Base-by-base conservation (phyloP, 108 stramenopile genomes). In the Seminavis robusta region DNA sequence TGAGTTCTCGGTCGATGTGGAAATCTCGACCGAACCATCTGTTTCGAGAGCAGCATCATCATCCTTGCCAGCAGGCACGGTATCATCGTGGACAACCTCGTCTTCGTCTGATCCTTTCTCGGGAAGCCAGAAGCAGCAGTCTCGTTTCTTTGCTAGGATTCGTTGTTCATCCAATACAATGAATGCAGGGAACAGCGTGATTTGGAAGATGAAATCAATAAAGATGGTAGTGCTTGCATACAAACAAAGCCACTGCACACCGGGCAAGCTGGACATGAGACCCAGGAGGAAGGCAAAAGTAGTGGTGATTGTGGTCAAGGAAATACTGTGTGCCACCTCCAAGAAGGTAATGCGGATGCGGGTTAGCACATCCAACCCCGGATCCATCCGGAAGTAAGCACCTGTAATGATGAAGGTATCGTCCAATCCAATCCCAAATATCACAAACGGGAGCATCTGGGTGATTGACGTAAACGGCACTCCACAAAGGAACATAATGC, bases 271-370 rank as follows among this genome's bases (percentile, higher is more conserved):
- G 9, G 36, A 37, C 11, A 11, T 37, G 11, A 37, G 11, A 11
- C 36, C 36, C 11, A 37, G n/a, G 8, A 24, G 16, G 53, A 76
- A 76, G 7, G 71, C 75, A 9, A 40, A 11, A 16, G 63, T 54
- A 49, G 72, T 55, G 17, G 71, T 76, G 13, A 73, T 4, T 10
- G 71, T 69, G 0, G 75, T 76, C 45, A 65, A 41, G 23, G 31
- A 20, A 59, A 60, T 43, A 29, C 17, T 11, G 0, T 34, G 17
- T 19, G 47, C 65, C 20, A 51, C 43, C 20, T 47, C 55, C 16
- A 17, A 20, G 39, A 59, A 51, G 28, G 65, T 51, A 19, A 25
- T 23, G 19, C 15, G 50, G 3, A 67, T 40, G 24, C 56, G 42
- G 47, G 49, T 49, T 25, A 27, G 24, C 21, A 25, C 19, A 25